These are phyloP conservation scores for Tricholoma terreum DNA, from an alignment of 768 basidiomycete genomes.

Conservation along the genomic window DNA sequence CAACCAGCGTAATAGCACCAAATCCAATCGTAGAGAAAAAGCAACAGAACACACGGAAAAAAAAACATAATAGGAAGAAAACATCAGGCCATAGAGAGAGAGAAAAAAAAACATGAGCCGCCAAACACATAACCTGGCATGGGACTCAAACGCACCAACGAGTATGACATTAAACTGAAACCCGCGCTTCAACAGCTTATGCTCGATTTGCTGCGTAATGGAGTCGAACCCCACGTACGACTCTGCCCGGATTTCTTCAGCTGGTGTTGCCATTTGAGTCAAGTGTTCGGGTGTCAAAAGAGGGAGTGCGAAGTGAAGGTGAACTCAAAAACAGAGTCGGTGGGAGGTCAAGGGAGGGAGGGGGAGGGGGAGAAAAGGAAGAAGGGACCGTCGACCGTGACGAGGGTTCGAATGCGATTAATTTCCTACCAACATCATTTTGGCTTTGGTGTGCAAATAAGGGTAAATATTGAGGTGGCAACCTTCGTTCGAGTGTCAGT, in stretches of 20 bases:
- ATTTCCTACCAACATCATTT: conserved; percentile 10
- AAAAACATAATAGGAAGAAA: too few species aligned
- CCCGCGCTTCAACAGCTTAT: conserved; percentile 97
- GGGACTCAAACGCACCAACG: conserved; percentile 62
- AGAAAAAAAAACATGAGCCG: neutral
- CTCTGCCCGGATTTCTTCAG: conserved; percentile 83
- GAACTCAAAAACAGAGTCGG: neutral
- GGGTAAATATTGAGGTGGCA: conserved; percentile 15
- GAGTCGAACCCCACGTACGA: conserved; percentile 98
- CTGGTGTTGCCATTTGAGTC: conserved; percentile 22
- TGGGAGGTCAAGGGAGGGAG: neutral
- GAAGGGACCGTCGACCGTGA: conserved; percentile 2
- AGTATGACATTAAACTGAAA: conserved; percentile 99
- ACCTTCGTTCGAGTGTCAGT: too few species aligned
- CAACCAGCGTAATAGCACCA: too few species aligned
- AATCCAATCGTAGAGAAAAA: neutral
- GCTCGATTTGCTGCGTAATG: conserved; percentile 96
- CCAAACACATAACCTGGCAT: neutral
- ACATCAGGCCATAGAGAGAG: neutral
- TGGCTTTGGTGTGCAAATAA: conserved; percentile 14
- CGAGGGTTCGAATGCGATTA: conserved; percentile 14
- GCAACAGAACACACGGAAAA: too few species aligned
- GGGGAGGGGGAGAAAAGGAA: neutral
- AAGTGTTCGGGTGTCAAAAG: neutral
- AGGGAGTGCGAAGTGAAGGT: conserved; percentile 1